Percentiles rank a stretch among this genome's conserved stretches.
These are phyloP conservation scores for Leccinum longicurvipes DNA, from an alignment of 768 basidiomycete species.

Conservation along the genomic window DNA sequence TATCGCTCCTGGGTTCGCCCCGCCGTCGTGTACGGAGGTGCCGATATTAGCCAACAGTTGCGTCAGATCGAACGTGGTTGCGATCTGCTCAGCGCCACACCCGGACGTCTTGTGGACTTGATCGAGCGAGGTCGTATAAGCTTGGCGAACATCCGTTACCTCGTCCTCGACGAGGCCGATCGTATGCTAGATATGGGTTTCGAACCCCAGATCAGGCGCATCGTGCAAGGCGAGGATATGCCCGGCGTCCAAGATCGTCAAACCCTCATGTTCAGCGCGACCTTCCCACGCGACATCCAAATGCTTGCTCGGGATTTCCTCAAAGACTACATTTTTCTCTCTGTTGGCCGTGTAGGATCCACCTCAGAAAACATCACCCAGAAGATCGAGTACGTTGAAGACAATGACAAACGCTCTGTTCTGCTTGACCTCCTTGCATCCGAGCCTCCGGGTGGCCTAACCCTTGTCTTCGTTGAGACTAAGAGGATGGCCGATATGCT, in stretches of 20 bases:
- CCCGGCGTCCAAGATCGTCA: constrained; percentile 88
- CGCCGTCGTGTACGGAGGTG: constrained; percentile 98
- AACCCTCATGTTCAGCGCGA: constrained; percentile 99
- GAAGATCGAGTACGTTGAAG: constrained; percentile 98
- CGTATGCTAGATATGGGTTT: constrained; percentile 99
- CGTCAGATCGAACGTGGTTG: constrained; percentile 94
- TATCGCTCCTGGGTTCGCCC: constrained; percentile 99
- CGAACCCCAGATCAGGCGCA: constrained; percentile 97
- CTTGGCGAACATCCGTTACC: constrained; percentile 93
- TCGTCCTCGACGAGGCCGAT: constrained; percentile 98
- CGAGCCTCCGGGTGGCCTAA: constrained; percentile 66
- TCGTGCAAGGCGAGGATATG: constrained; percentile 99
- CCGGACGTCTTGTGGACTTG: constrained; percentile 95
- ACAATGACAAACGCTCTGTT: constrained; percentile 93
- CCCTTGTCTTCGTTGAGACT: constrained; percentile 97
- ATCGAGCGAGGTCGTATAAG: constrained; percentile 98
- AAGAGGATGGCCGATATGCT: constrained; percentile 99
- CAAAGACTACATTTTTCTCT: constrained; percentile 98
- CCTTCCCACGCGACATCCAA: constrained; percentile 99
- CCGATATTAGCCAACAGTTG: constrained; percentile 94
- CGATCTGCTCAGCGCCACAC: constrained; percentile 94
- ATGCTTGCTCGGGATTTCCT: constrained; percentile 93
- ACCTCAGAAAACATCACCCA: constrained; percentile 99
- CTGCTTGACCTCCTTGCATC: constrained; percentile 90
- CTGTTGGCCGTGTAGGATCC: constrained; percentile 96